A percentile compares a stretch with the other conserved stretches of the same genome.
Conservation (phyloP, 2,329 filamentous ascomycete genomes). For the Fusarium udum region DNA sequence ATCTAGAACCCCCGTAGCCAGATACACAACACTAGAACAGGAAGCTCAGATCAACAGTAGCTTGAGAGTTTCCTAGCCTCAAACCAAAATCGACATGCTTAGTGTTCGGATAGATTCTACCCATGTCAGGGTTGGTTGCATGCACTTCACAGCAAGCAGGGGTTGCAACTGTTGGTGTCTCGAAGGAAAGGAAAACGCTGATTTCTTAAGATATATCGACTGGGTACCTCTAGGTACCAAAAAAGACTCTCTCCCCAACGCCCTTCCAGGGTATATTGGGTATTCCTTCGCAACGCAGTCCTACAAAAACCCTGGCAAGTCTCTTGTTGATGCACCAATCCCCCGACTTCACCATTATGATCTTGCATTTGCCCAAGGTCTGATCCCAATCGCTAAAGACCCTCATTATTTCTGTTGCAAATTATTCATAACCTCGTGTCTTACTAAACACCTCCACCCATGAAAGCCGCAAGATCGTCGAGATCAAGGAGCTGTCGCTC, state of each 20-base stretch:
- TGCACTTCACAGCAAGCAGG: not conserved
- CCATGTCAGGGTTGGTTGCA: not conserved
- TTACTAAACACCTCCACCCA: conserved; percentile 67
- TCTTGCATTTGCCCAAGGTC: not conserved
- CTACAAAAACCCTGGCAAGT: conserved; percentile 20
- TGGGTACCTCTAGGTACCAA: conserved; percentile 9
- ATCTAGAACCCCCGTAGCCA: not conserved
- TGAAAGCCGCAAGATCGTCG: conserved; percentile 69
- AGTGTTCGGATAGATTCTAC: not conserved
- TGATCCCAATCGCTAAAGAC: conserved; percentile 11
- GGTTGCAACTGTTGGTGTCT: not conserved
- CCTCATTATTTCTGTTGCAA: conserved; percentile 15
- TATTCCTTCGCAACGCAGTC: conserved; percentile 40
- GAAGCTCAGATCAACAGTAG: not conserved
- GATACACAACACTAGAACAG: not conserved
- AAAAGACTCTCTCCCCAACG: conserved; percentile 40
- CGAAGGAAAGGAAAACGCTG: conserved; percentile 4
- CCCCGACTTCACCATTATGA: conserved; percentile 12
- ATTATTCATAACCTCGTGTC: conserved; percentile 13
- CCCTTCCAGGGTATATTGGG: conserved; percentile 45
- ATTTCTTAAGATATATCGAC: conserved; percentile 12
- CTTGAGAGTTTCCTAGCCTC: not conserved
- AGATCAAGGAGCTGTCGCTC: conserved; percentile 69
- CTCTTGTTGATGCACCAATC: not conserved
- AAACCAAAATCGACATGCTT: not conserved